Evolutionary conservation across 768 basidiomycete species (phyloP), one percentile per base, ranked within the genome.

Genomic region (Mycena alexandri): DNA sequence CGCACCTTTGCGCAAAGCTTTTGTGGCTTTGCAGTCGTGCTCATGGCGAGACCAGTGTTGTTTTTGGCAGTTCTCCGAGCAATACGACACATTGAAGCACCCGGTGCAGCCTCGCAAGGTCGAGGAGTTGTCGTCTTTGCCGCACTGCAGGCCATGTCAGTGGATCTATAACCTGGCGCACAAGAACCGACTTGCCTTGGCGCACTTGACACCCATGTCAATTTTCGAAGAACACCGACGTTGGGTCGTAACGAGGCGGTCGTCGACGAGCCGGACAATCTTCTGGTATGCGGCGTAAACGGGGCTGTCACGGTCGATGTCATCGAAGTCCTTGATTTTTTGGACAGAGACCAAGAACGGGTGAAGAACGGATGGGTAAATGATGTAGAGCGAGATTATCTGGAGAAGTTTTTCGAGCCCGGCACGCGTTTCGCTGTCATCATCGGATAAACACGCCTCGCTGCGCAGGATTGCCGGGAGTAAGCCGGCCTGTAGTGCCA

Each of bases 321-420:
- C n/a, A 8, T 19, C 33, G 43, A 54, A 42, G 14, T 43, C 7
- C 11, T 54, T 52, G 42, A 46, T 55, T 22, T 63, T 44, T 0
- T 34, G 52, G 7, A 34, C 44, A 10, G 61, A 36, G 12, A 22
- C 51, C 29, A 63, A 55, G 44, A 63, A 53, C 5, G 42, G 43
- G 43, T 43, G 61, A 22, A 63, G 42, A 29, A 54, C 52, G 61
- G 50, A 61, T 2, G 61, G 61, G 52, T 63, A 63, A 5, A 54
- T 22, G 29, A 47, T 36, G 44, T 63, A 54, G 29, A 63, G 52
- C 42, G 61, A 43, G 36, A 63, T 25, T 14, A 34, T 34, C 21
- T 51, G 52, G 11, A 63, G 52, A 1, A 52, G 3, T 38, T 63
- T 19, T 3, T 9, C 0, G 33, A 38, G 52, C 17, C 54, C n/a